A percentile compares a stretch with the other conserved stretches of the same genome.
phyloP scores from a whole-genome alignment of 129 eudicot genomes.

The Artemisia argyi region DNA sequence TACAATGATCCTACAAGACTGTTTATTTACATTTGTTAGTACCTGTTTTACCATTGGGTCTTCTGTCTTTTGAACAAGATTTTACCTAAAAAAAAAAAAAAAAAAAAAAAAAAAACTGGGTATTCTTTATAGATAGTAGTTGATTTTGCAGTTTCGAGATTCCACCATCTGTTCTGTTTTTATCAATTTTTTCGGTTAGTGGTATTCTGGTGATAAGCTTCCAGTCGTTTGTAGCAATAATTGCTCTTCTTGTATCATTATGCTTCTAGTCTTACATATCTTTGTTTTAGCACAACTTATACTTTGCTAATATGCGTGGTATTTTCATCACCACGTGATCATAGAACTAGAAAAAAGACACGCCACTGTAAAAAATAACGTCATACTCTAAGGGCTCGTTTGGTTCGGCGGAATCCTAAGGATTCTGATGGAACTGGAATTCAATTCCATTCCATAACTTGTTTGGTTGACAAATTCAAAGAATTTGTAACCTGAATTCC shows the following conservation, averaged over 20 bases:
- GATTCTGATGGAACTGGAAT: no score
- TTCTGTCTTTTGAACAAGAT: slow-evolving; percentile 33
- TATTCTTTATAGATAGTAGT: slow-evolving; percentile 14
- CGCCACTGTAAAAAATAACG: no score
- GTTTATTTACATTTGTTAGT: slow-evolving; percentile 36
- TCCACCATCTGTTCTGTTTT: neutral
- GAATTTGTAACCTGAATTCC: no score
- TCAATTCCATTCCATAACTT: no score
- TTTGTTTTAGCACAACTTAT: neutral
- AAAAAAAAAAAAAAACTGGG: slow-evolving; percentile 26
- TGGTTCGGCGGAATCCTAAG: no score
- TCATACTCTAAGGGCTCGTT: no score
- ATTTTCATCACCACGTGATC: no score
- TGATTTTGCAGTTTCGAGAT: no score
- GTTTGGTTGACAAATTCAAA: no score
- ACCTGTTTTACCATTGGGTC: slow-evolving; percentile 41
- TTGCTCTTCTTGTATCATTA: neutral
- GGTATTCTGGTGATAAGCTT: neutral
- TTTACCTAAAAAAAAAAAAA: slow-evolving; percentile 33
- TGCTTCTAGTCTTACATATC: neutral
- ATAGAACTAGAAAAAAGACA: no score
- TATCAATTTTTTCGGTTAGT: neutral
- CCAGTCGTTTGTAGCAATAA: neutral
- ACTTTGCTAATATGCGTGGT: no score
- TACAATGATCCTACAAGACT: no score